phyloP scores from a whole-genome alignment of 768 basidiomycete species.

The Trametes coccinea region DNA sequence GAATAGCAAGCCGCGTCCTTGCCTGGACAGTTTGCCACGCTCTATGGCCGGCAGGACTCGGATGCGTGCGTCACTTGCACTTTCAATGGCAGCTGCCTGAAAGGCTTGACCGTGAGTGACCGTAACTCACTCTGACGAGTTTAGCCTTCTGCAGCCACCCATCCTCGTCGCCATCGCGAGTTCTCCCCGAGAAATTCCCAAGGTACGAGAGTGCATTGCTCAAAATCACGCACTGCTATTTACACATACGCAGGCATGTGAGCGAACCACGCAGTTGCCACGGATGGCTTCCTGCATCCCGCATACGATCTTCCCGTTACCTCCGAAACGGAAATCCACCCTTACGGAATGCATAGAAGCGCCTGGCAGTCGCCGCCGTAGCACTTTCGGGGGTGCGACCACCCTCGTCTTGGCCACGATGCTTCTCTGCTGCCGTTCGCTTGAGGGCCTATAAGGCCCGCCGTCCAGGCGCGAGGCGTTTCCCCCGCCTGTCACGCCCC shows the following conservation, averaged over 20 bases:
- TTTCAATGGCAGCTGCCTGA: too few relatives aligned
- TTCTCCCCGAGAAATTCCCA: background rate
- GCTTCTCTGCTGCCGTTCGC: conserved; percentile 6
- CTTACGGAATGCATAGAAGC: conserved; percentile 2
- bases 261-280: background rate
- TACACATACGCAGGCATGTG: too few relatives aligned
- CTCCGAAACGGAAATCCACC: conserved; percentile 2
- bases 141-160: background rate
- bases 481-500: conserved; percentile 3
- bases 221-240: too few relatives aligned
- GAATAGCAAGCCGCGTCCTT: too few relatives aligned
- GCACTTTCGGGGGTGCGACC: conserved; percentile 1
- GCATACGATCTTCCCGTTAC: background rate
- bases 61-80: too few relatives aligned
- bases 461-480: background rate
- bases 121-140: background rate
- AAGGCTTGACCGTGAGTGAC: background rate
- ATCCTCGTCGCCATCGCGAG: background rate
- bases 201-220: background rate
- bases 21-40: too few relatives aligned
- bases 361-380: conserved; percentile 8
- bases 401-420: background rate
- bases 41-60: too few relatives aligned
- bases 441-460: conserved; percentile 9
- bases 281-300: background rate